Evolutionary conservation across 495 filamentous ascomycete genomes (phyloP).

Genomic region (Lindgomyces ingoldianus): DNA sequence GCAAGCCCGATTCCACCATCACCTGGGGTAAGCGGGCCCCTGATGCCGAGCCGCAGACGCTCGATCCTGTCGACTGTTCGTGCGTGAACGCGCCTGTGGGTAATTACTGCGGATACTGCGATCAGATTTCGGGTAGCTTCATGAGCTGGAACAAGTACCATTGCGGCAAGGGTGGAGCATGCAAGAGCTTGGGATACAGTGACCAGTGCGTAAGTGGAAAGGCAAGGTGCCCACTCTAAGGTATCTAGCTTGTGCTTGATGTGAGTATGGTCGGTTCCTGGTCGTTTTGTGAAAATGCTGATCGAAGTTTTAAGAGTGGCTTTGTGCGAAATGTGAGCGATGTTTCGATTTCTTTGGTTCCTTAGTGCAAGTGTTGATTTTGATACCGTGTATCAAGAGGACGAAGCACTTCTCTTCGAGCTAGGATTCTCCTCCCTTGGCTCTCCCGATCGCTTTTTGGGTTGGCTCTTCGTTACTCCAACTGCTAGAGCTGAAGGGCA

Average conservation of each 20-base stretch:
- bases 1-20: conserved; percentile 18
- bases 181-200: background rate
- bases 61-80: background rate
- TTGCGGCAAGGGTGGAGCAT: background rate
- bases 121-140: conserved; percentile 1
- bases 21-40: conserved; percentile 27
- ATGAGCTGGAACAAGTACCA: background rate
- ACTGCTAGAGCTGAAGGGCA: no score
- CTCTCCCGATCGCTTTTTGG: background rate
- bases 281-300: no score
- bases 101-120: conserved; percentile 2
- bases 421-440: background rate
- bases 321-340: no score
- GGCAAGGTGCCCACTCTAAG: background rate
- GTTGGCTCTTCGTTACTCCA: no score
- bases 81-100: background rate
- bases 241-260: background rate
- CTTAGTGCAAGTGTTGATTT: background rate
- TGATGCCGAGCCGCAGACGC: background rate
- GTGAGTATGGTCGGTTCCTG: no score
- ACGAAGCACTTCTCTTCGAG: no score
- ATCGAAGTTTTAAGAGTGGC: no score
- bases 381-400: background rate
- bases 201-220: background rate
- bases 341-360: background rate